Evolutionary conservation across 2,329 filamentous ascomycete species (phyloP), one percentile per base, ranked within the genome.

Genomic region (Karstenula rhodostoma): DNA sequence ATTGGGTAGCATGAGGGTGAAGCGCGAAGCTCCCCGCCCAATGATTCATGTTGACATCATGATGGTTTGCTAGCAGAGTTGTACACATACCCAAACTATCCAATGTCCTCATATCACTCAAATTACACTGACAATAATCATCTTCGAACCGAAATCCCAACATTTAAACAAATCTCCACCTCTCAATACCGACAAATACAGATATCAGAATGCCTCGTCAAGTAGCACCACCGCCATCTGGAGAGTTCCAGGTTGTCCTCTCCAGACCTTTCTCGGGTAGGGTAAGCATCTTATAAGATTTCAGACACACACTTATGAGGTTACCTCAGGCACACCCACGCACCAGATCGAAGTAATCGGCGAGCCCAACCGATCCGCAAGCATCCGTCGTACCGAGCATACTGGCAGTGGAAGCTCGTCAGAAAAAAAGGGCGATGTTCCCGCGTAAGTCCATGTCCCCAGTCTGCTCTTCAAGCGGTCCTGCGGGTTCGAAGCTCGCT

Each of bases 201-300:
- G 8, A n/a, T 40, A 10, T n/a, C 22, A 44, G n/a, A 7, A 71
- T 72, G 68, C 68, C 69, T 66, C 68, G 65, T 56, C 64, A 64
- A 64, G 64, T 68, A 29, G 68, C 94, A 59, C 94, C 94, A 50
- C 94, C 94, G 55, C 94, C 94, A 72, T 92, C 89, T 61, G 91
- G 89, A 59, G 94, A 89, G 62, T 87, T 85, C 93, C 95, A 98
- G 65, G 89, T 90, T 23, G 61, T 66, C 6, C 59, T 72, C 1
- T 65, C 62, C 40, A 66, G 68, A 62, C 67, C 67, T 1, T 70
- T 68, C 52, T 62, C 61, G 9, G 78, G 78, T 67, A 67, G 60
- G 49, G 42, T 15, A 9, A 17, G 25, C 4, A 51, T 25, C 10
- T 19, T 37, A 10, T 10, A 23, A 9, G 7, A 13, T 61, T 69